A percentile compares a stretch with the other conserved stretches of the same genome.
These are phyloP conservation scores for Phragmites australis DNA, from an alignment of 176 grass and related monocot species.

Conservation along the genomic window DNA sequence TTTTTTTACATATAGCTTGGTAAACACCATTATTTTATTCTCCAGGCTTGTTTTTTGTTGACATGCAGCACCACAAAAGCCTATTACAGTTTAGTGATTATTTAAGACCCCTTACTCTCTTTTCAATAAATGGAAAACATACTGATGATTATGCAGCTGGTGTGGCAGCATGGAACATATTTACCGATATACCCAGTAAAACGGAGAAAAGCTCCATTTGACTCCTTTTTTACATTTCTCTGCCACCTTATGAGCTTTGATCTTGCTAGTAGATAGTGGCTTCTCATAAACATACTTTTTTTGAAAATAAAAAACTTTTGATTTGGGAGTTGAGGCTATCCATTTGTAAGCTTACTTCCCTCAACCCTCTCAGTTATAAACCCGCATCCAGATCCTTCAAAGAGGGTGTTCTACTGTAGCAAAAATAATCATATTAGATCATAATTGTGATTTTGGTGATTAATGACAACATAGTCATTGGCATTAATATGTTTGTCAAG, in stretches of 20 bases:
- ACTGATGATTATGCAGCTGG: neutral
- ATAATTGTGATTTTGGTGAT: no score
- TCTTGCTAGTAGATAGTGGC: neutral
- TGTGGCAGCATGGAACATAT: neutral
- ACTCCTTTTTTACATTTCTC: neutral
- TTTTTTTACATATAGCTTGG: neutral
- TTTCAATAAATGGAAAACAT: constrained; percentile 22
- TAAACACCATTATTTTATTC: neutral
- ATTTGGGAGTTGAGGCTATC: neutral
- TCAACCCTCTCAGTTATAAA: neutral
- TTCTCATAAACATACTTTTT: neutral
- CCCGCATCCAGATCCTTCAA: neutral
- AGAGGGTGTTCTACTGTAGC: no score
- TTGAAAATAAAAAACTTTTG: neutral
- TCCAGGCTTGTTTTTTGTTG: neutral
- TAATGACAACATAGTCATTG: no score
- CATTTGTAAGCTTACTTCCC: neutral
- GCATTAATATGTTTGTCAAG: no score
- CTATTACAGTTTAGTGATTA: constrained; percentile 1
- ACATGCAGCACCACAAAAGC: neutral
- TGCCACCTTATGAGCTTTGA: constrained; percentile 18
- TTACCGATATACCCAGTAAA: neutral
- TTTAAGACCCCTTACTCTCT: neutral
- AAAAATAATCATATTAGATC: no score
- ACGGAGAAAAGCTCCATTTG: neutral